phyloP scores from a whole-genome alignment of 1,284 basidiomycete genomes.

The Ustilago xerochloae region DNA sequence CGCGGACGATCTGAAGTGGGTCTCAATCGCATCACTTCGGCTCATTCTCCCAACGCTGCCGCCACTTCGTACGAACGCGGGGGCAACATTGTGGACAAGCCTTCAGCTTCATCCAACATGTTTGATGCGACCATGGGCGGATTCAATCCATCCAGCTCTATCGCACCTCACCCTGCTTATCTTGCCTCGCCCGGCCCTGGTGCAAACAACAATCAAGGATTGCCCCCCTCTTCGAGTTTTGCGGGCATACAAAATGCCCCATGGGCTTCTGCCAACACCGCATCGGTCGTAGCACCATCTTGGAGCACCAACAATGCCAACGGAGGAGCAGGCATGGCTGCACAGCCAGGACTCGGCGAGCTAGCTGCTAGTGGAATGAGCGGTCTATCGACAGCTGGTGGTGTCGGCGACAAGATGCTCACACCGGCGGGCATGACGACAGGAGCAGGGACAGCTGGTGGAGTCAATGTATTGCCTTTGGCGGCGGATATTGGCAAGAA shows the following conservation, averaged over 20 bases:
- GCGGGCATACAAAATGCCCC: no score
- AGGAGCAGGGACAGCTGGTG: not conserved
- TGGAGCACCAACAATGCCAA: constrained; percentile 14
- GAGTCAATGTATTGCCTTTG: constrained; percentile 23
- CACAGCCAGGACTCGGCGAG: constrained; percentile 1
- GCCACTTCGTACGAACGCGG: constrained; percentile 34
- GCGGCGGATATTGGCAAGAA: constrained; percentile 41
- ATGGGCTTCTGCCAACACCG: not conserved
- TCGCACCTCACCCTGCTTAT: constrained; percentile 39
- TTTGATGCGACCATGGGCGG: not conserved
- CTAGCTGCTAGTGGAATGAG: not conserved
- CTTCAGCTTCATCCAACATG: not conserved
- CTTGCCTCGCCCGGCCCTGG: constrained; percentile 24
- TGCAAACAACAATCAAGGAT: not conserved
- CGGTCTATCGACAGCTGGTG: not conserved
- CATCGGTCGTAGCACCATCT: constrained; percentile 8
- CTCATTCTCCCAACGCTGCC: constrained; percentile 1
- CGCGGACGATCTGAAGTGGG: constrained; percentile 23
- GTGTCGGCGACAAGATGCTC: no score
- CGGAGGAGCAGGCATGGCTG: constrained; percentile 1
- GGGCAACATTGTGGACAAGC: not conserved
- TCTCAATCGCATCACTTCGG: not conserved
- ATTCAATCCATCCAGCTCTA: not conserved
- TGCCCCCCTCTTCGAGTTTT: not conserved
- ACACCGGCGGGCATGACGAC: not conserved